phyloP scores from a whole-genome alignment of 805 yeast species.

The Ogataea paraovalis region DNA sequence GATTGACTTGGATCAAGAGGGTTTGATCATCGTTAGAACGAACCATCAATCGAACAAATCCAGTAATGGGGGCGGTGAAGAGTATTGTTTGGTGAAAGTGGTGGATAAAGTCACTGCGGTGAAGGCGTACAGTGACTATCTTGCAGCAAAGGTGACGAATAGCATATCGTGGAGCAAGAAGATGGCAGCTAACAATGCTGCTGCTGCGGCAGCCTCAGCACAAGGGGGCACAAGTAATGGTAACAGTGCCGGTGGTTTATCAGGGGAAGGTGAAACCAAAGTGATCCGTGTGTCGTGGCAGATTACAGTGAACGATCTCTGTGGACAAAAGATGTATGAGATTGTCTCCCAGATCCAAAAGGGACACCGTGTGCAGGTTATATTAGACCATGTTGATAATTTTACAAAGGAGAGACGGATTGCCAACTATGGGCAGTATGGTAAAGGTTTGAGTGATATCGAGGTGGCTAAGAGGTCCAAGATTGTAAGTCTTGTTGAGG shows the following conservation, averaged over 20 bases:
- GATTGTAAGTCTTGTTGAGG: background rate
- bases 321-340: constrained; percentile 50
- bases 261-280: constrained; percentile 32
- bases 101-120: constrained; percentile 23
- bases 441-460: constrained; percentile 22
- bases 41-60: constrained; percentile 1
- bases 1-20: constrained; percentile 24
- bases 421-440: background rate
- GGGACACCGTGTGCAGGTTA: constrained; percentile 38
- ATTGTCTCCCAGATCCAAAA: constrained; percentile 41
- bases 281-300: constrained; percentile 52
- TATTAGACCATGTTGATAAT: constrained; percentile 37
- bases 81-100: constrained; percentile 22
- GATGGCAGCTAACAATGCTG: constrained; percentile 10
- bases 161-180: constrained; percentile 6
- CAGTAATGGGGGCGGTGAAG: constrained; percentile 3
- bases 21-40: constrained; percentile 21
- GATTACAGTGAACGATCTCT: constrained; percentile 48
- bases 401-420: constrained; percentile 16
- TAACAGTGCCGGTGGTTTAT: background rate
- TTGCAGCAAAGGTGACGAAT: constrained; percentile 19
- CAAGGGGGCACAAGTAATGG: background rate
- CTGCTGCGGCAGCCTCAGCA: constrained; percentile 7
- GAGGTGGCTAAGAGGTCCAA: constrained; percentile 26
- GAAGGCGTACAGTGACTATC: constrained; percentile 26